These are phyloP conservation scores for Xylaria grammica DNA, from an alignment of 495 filamentous ascomycete genomes.

Conservation along the genomic window DNA sequence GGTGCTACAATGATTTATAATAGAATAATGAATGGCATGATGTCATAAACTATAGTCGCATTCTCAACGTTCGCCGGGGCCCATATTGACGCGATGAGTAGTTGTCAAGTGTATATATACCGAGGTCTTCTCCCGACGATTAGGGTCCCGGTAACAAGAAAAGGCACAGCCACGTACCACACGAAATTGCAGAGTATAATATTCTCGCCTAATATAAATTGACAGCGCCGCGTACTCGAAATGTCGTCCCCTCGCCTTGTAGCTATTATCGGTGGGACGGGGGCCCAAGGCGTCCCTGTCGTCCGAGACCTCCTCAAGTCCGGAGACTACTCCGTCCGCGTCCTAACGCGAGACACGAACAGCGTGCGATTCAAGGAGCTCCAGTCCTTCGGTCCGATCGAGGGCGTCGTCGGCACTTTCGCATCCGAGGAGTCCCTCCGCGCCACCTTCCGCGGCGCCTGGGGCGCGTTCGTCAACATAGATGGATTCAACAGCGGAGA, in stretches of 20 bases:
- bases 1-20: conserved; percentile 12
- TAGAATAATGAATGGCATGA: conserved; percentile 9
- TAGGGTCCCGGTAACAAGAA: too few species aligned
- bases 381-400: conserved; percentile 41
- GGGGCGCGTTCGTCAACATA: conserved; percentile 59
- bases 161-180: background rate
- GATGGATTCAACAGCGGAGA: conserved; percentile 61
- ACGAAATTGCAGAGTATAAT: too few species aligned
- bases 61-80: too few species aligned
- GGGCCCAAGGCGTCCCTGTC: conserved; percentile 60
- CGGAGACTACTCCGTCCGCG: conserved; percentile 48
- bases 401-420: conserved; percentile 52
- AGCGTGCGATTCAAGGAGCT: conserved; percentile 48
- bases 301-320: conserved; percentile 50
- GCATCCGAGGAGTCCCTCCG: conserved; percentile 52
- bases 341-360: conserved; percentile 54
- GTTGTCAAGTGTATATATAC: conserved; percentile 5
- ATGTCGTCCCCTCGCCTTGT: conserved; percentile 41
- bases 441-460: conserved; percentile 47
- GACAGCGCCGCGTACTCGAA: background rate
- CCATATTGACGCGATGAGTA: too few species aligned
- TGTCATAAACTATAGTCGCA: background rate
- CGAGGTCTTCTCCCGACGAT: background rate
- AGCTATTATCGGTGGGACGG: conserved; percentile 59
- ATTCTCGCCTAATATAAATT: background rate